phyloP scores from a whole-genome alignment of 495 filamentous ascomycete genomes.

The Penicillium waksmanii region DNA sequence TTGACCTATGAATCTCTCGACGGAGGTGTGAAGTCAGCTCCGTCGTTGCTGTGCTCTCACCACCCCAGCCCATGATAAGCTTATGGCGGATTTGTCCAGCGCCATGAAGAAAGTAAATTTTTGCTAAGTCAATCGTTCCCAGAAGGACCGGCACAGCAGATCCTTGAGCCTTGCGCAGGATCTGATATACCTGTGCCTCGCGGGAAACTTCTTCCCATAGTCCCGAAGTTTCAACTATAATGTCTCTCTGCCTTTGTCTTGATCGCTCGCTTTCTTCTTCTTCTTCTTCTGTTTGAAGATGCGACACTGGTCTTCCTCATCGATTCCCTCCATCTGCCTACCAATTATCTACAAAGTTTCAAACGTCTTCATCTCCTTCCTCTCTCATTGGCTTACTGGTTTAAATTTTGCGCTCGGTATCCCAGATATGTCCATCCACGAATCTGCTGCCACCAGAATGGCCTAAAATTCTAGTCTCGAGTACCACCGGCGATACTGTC shows the following conservation, averaged over 20 bases:
- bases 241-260: neutral
- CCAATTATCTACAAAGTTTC: neutral
- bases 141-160: conserved; percentile 47
- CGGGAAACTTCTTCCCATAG: conserved; percentile 42
- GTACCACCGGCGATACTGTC: no score
- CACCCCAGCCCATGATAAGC: conserved; percentile 52
- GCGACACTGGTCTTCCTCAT: neutral
- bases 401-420: neutral
- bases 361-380: neutral
- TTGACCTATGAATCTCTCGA: conserved; percentile 19
- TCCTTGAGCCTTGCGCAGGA: conserved; percentile 43
- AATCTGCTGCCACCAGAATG: neutral
- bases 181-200: conserved; percentile 46
- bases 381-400: neutral
- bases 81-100: conserved; percentile 49
- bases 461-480: no score
- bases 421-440: neutral
- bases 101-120: conserved; percentile 42
- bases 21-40: conserved; percentile 17
- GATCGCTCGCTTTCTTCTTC: neutral
- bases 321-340: neutral
- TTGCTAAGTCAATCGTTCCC: conserved; percentile 44
- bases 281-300: neutral
- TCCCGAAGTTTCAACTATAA: no score
- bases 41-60: conserved; percentile 27